Base-by-base conservation (phyloP, 2,329 filamentous ascomycete genomes). In the Dendryphion nanum region DNA sequence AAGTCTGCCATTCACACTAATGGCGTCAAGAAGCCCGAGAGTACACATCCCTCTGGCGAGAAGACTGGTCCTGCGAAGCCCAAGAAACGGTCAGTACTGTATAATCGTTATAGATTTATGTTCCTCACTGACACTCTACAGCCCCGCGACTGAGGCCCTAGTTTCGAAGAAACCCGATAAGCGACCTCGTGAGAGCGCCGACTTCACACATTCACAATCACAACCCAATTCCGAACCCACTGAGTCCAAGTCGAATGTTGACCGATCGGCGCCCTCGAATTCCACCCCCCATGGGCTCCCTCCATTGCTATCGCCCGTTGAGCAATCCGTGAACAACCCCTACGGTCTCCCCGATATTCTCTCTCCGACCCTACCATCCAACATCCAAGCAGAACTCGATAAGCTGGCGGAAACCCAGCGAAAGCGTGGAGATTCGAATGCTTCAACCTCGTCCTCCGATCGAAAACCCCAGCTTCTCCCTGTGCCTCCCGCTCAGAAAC, bases 351-450 rank as follows among this genome's bases (percentile, higher is more conserved):
- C 78, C 8, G 67, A 70, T 7, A 67, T 79, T 23, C 61, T 81
- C n/a, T 81, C 78, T 4, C 77, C 78, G 3, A 78, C 75, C 12
- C 64, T 82, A 4, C 78, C 78, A 5, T 67, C 74, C 2, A 74
- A 73, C 37, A 71, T 82, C 30, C 73, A 77, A 48, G 74, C 71
- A 40, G 73, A 78, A 38, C 57, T 81, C 18, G 68, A 69, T 40
- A 64, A 70, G 23, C 51, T 67, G 18, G n/a, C n/a, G n/a, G 66
- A 68, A 28, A 61, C 60, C 21, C 57, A 64, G 15, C 52, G 57
- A n/a, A 57, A 53, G 37, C 57, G 62, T 23, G 55, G 59, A 17
- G 56, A 59, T 14, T 67, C 64, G 1, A 59, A 59, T 35, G 53
- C 57, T 14, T 67, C 64, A 6, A 54, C 45, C 2, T 61, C 59